Base-by-base conservation (phyloP, 805 yeast genomes). In the Wickerhamiella alocasiicola region DNA sequence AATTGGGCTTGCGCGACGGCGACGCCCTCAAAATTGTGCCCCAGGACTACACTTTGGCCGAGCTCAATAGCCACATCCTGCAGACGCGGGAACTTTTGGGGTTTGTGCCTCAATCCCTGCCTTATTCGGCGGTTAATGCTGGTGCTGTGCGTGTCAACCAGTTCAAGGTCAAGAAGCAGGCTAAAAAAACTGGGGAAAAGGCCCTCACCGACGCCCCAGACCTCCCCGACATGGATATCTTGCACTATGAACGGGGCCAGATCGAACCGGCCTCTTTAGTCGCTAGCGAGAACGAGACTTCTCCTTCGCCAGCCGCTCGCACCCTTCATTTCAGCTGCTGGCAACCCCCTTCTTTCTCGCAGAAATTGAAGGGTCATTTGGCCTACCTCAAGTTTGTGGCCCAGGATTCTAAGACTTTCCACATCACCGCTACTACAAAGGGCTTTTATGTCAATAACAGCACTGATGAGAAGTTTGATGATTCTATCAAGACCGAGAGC, bases 371-470 rank as follows among this genome's bases (percentile, higher is more conserved):
- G 55, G 97, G 97, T 19, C 94, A 87, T 54, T 65, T 87, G 51
- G 65, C 80, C 44, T 88, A 88, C 59, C 65, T 91, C 53, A 72
- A 72, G 43, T 66, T 76, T 31, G 78, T 74, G 52, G 81, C 95
- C 35, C 64, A 81, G 48, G 97, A 91, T 61, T 79, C 79, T 51
- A 93, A 82, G 55, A 71, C 71, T 21, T 72, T 70, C 59, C 80
- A 82, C 52, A 72, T 88, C 50, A 84, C 95, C 6, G 77, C 88
- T 44, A 75, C 78, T 43, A 70, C 75, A 33, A 60, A 78, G 31
- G 98, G 98, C 0, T 88, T 83, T 59, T 82, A 63, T 53, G 76
- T 84, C 36, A 81, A 79, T 62, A 76, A 68, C 53, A 76, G 79
- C 23, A 70, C 93, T 7, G 66, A 69, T 24, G 65, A 71, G 27